Evolutionary conservation across 495 filamentous ascomycete species (phyloP).

Genomic region (Cetradonia linearis): DNA sequence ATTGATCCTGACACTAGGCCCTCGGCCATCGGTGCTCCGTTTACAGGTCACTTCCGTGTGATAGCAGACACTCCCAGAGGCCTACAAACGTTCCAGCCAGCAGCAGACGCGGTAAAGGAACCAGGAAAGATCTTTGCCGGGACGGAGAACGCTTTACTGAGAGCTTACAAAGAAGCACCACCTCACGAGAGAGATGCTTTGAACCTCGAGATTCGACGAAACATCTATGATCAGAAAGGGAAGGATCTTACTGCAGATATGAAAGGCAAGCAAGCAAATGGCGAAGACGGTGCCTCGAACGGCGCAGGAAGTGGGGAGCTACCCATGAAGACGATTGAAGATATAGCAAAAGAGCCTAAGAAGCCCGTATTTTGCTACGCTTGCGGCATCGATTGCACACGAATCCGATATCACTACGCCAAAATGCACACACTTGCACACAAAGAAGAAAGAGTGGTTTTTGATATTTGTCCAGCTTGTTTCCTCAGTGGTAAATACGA

Average conservation of each 20-base stretch:
- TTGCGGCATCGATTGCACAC: constrained; percentile 88
- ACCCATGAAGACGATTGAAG: constrained; percentile 50
- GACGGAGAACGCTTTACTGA: constrained; percentile 44
- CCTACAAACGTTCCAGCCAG: constrained; percentile 87
- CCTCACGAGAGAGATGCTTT: constrained; percentile 66
- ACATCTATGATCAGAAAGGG: constrained; percentile 87
- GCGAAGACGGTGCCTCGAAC: constrained; percentile 53
- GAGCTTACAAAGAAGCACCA: constrained; percentile 54
- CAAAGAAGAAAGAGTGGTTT: constrained; percentile 53
- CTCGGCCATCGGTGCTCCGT: constrained; percentile 90
- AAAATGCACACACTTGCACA: constrained; percentile 48
- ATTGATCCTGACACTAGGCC: constrained; percentile 92
- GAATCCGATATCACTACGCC: constrained; percentile 78
- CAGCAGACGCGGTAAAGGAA: constrained; percentile 61
- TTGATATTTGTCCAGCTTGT: constrained; percentile 83
- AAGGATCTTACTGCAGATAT: constrained; percentile 58
- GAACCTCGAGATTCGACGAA: constrained; percentile 83
- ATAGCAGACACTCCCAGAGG: constrained; percentile 91
- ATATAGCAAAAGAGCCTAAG: constrained; percentile 47
- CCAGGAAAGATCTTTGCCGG: constrained; percentile 59
- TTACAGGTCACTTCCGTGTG: constrained; percentile 93
- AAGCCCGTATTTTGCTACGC: constrained; percentile 75
- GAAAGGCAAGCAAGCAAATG: constrained; percentile 63
- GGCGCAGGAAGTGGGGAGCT: constrained; percentile 39
- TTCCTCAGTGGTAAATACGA: constrained; percentile 75